phyloP scores from a whole-genome alignment of 2,329 filamentous ascomycete species.

The Colletotrichum cuscutae region DNA sequence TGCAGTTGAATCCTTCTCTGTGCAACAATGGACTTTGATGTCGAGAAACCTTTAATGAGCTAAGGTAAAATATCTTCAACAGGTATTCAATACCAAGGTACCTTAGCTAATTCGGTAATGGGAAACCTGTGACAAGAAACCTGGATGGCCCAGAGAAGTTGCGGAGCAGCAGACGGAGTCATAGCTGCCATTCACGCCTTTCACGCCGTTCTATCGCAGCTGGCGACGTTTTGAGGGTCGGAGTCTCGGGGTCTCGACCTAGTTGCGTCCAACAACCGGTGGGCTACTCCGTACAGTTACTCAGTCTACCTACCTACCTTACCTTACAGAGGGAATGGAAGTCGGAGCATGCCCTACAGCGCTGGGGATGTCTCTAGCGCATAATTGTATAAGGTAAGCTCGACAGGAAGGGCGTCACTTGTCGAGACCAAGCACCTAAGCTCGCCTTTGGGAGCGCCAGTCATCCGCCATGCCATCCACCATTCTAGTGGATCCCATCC shows the following conservation, averaged over 20 bases:
- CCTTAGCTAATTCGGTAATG: too few species aligned
- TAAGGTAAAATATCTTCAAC: neutral
- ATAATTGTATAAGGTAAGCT: neutral
- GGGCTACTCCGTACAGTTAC: neutral
- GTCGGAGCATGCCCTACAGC: neutral
- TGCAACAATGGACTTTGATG: neutral
- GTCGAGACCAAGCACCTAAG: neutral
- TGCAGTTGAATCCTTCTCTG: neutral
- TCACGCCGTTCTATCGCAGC: constrained; percentile 9
- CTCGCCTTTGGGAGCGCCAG: neutral
- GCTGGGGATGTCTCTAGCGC: neutral
- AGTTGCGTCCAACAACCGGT: neutral
- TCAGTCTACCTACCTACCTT: neutral
- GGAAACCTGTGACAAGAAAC: neutral
- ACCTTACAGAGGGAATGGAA: neutral
- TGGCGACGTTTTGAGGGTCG: neutral
- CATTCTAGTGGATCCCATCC: neutral
- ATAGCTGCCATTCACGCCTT: constrained; percentile 26
- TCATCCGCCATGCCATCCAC: constrained; percentile 1
- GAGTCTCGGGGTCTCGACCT: constrained; percentile 3
- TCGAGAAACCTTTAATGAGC: neutral
- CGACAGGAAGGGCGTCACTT: constrained; percentile 28
- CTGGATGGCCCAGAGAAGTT: constrained; percentile 2
- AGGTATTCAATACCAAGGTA: neutral
- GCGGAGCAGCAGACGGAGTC: neutral